phyloP scores from a whole-genome alignment of 2,329 filamentous ascomycete species.

The Ceratocystiopsis sp. region DNA sequence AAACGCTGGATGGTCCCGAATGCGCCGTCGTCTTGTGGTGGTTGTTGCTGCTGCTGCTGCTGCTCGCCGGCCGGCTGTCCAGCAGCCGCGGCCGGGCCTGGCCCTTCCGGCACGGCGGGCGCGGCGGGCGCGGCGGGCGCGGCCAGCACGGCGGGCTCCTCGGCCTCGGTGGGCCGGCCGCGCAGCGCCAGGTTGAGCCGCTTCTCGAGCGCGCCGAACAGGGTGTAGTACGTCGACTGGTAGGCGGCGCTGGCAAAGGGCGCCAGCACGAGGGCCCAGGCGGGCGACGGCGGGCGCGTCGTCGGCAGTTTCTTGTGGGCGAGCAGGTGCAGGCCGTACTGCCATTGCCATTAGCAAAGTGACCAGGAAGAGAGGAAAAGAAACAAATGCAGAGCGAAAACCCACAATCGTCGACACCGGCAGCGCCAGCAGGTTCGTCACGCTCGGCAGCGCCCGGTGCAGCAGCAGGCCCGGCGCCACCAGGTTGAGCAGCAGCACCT shows the following conservation, averaged over 20 bases:
- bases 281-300: slow-evolving; percentile 35
- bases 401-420: slow-evolving; percentile 26
- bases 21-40: slow-evolving; percentile 7
- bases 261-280: slow-evolving; percentile 31
- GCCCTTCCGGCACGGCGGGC: not conserved
- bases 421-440: slow-evolving; percentile 25
- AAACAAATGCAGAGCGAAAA: not conserved
- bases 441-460: slow-evolving; percentile 24
- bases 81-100: not conserved
- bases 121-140: not conserved
- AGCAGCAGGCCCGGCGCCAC: slow-evolving; percentile 30
- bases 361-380: not conserved
- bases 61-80: not conserved
- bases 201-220: slow-evolving; percentile 29
- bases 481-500: slow-evolving; percentile 21
- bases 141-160: slow-evolving; percentile 6
- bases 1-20: slow-evolving; percentile 9
- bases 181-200: slow-evolving; percentile 29
- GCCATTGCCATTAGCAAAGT: not conserved
- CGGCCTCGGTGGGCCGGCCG: slow-evolving; percentile 13
- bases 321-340: slow-evolving; percentile 32
- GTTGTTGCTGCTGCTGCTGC: not conserved
- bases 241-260: slow-evolving; percentile 26
- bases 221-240: slow-evolving; percentile 26
- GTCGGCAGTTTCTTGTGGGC: slow-evolving; percentile 25